A percentile compares a stretch with the other conserved stretches of the same genome.
Evolutionary conservation across 805 yeast species (phyloP).

Genomic region (Tetrapisispora phaffii): DNA sequence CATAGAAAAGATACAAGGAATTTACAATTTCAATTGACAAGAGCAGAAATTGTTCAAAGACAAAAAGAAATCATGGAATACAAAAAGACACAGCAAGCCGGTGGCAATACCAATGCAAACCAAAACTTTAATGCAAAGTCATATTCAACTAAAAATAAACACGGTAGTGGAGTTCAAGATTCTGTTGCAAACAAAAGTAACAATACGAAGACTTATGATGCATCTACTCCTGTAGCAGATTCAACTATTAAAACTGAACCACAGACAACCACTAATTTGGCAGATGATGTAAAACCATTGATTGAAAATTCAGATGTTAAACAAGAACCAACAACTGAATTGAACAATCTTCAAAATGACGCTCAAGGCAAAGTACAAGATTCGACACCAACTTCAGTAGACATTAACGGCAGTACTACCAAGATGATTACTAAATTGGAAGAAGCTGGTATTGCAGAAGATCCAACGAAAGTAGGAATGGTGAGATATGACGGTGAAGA

Average conservation of each 20-base stretch:
- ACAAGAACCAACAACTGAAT: neutral
- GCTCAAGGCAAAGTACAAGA: neutral
- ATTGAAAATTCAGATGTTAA: neutral
- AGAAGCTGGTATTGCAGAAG: constrained; percentile 32
- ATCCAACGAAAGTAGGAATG: constrained; percentile 33
- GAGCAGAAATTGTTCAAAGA: constrained; percentile 64
- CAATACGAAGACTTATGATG: constrained; percentile 8
- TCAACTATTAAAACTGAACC: constrained; percentile 3
- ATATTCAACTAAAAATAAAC: constrained; percentile 7
- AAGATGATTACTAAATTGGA: constrained; percentile 25
- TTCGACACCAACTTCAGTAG: neutral
- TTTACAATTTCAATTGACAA: constrained; percentile 73
- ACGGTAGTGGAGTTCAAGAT: constrained; percentile 10
- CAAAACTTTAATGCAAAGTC: constrained; percentile 19
- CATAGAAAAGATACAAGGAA: constrained; percentile 92
- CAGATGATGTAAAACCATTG: neutral
- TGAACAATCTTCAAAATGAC: neutral
- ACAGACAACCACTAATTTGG: neutral
- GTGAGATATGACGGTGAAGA: constrained; percentile 33
- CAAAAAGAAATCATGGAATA: constrained; percentile 38
- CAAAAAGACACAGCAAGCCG: constrained; percentile 25
- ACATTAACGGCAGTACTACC: too few species aligned
- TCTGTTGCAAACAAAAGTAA: constrained; percentile 6
- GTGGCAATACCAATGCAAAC: neutral
- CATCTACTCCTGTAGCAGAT: neutral